Evolutionary conservation across 768 basidiomycete species (phyloP), one percentile per base, ranked within the genome.

Genomic region (Lentinula sp.): DNA sequence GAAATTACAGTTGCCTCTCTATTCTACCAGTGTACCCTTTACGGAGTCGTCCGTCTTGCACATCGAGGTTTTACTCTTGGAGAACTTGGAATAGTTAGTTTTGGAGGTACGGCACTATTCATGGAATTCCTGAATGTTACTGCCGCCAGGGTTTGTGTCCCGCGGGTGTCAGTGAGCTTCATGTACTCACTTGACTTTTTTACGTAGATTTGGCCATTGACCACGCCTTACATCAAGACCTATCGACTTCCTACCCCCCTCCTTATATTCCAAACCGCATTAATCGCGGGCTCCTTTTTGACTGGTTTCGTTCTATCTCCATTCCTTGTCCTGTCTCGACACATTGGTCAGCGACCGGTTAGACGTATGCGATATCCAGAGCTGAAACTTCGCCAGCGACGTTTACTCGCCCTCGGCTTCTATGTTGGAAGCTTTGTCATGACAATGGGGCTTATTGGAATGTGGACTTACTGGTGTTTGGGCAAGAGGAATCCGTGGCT

Each of bases 251-350:
- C 97, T 9, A 96, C 92, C 2, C 96, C 97, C 10, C 80, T 98
- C 16, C 81, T 98, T 54, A 84, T 89, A 43, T 95, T 93, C 73
- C 97, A 98, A 69, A 80, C 95, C 45, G 93, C 97, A 1, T 81
- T 98, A 50, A 90, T 99, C 51, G 91, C 90, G 4, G 97, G 97
- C 23, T 89, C 94, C 0, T 83, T 98, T 61, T 76, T 98, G 36
- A 87, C 87, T n/a, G 97, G 97, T 13, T 93, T 98, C 73, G 76
- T 98, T 7, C 82, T 99, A n/a, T 93, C 93, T 0, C 97, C 97
- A 0, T 78, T 98, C 45, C 87, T 99, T 16, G 87, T 93, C 49
- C 81, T 98, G 18, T 96, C 95, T 16, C 85, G 97, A 2, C 88
- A 94, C 70, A 90, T 95, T 65, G 95, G 95, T 0, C 92, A 91